phyloP scores from a whole-genome alignment of 345 rosid species.

The Populus euphratica region DNA sequence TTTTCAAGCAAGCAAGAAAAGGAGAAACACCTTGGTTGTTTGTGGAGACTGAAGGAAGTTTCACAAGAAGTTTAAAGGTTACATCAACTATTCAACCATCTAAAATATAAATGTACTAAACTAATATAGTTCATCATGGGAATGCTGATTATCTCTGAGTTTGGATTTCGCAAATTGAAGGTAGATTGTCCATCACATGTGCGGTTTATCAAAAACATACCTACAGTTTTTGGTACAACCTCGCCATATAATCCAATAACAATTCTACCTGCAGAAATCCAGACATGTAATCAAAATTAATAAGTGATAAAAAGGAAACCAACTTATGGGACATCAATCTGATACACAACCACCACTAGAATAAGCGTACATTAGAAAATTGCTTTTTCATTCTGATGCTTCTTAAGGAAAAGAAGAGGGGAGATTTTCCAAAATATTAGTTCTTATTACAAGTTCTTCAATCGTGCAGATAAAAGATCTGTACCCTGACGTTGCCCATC shows the following conservation, averaged over 20 bases:
- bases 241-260: conserved; percentile 87
- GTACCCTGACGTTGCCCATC: conserved; percentile 84
- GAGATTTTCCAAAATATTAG: background rate
- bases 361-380: background rate
- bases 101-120: background rate
- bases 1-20: background rate
- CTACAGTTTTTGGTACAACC: conserved; percentile 89
- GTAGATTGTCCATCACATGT: background rate
- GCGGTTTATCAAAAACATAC: conserved; percentile 41
- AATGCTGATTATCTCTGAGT: background rate
- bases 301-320: conserved; percentile 11
- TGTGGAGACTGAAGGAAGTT: background rate
- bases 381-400: background rate
- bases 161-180: background rate
- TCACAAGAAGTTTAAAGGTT: background rate
- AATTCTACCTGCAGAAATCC: conserved; percentile 74
- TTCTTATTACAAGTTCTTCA: background rate
- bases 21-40: too few relatives aligned
- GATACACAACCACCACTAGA: background rate
- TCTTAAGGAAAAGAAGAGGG: background rate
- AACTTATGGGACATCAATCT: background rate
- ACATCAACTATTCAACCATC: background rate
- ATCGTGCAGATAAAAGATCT: background rate
- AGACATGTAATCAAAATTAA: background rate
- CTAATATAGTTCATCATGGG: background rate